phyloP scores from a whole-genome alignment of 306 rosid genomes.

The Luffa aegyptiaca region DNA sequence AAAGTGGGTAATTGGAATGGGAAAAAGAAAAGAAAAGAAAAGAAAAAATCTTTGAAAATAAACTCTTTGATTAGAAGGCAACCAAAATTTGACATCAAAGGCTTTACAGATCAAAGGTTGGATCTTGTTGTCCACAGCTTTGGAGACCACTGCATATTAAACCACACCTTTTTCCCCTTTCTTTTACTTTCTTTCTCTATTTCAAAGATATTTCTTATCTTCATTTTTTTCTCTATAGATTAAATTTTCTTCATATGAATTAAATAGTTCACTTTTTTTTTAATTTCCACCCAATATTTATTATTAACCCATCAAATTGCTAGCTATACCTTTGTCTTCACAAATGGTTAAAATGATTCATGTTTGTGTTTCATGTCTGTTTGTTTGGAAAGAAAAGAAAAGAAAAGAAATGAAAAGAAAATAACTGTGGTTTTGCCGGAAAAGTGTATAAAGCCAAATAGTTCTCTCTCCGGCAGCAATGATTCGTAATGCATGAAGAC shows the following conservation, averaged over 20 bases:
- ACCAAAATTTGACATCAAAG: conserved; percentile 37
- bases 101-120: conserved; percentile 45
- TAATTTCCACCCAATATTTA: not conserved
- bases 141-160: conserved; percentile 51
- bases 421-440: not conserved
- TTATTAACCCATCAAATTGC: not conserved
- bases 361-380: not conserved
- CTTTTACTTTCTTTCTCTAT: conserved; percentile 20
- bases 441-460: conserved; percentile 6
- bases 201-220: not conserved
- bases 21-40: not conserved
- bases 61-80: conserved; percentile 10
- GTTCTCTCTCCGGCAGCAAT: conserved; percentile 24
- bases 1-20: conserved; percentile 8
- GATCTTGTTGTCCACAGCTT: conserved; percentile 85
- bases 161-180: conserved; percentile 17
- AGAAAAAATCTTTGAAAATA: not conserved
- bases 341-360: conserved; percentile 2
- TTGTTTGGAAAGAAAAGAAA: conserved; percentile 4
- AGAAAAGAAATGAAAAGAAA: not conserved
- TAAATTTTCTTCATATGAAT: not conserved
- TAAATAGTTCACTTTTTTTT: not conserved
- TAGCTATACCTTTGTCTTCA: not conserved
- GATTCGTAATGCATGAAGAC: conserved; percentile 28
- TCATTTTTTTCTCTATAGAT: not conserved